Percentiles rank a stretch among this genome's conserved stretches.
Conservation (phyloP, 2,329 filamentous ascomycete species). For the Colletotrichum lentis region DNA sequence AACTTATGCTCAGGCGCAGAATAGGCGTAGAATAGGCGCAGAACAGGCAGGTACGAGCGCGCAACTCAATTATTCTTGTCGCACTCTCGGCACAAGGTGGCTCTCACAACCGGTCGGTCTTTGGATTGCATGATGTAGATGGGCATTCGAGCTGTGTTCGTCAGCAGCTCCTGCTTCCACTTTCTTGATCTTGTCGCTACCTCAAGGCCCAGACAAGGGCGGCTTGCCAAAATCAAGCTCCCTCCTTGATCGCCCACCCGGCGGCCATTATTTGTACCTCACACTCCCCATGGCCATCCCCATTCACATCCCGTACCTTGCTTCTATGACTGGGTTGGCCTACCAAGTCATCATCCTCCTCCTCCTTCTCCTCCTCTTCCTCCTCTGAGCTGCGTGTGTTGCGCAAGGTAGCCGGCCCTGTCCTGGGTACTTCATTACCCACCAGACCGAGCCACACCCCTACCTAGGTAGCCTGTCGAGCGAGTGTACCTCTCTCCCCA, state of each 20-base stretch:
- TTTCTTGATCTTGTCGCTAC: conserved; percentile 17
- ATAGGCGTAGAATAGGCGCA: not conserved
- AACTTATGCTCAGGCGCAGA: not conserved
- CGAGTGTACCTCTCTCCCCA: conserved; percentile 20
- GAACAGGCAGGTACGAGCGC: conserved; percentile 13
- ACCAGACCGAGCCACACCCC: conserved; percentile 38
- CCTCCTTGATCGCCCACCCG: conserved; percentile 33
- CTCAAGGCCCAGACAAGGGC: conserved; percentile 24
- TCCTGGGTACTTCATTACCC: conserved; percentile 34
- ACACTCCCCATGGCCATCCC: not conserved
- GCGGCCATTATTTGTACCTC: conserved; percentile 10
- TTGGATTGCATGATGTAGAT: not conserved
- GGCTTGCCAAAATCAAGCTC: conserved; percentile 35
- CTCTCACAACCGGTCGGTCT: not conserved
- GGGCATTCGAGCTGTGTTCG: conserved; percentile 7
- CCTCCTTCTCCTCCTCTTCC: conserved; percentile 12
- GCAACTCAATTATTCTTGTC: conserved; percentile 6
- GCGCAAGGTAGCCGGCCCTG: conserved; percentile 25
- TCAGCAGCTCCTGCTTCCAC: conserved; percentile 13
- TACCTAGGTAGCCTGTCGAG: conserved; percentile 11
- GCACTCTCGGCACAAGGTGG: not conserved
- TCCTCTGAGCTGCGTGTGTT: conserved; percentile 22
- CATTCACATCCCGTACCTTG: not conserved
- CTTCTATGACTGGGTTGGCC: conserved; percentile 4
- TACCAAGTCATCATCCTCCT: conserved; percentile 9